Conservation (phyloP, 345 rosid species). For the Populus nigra region DNA sequence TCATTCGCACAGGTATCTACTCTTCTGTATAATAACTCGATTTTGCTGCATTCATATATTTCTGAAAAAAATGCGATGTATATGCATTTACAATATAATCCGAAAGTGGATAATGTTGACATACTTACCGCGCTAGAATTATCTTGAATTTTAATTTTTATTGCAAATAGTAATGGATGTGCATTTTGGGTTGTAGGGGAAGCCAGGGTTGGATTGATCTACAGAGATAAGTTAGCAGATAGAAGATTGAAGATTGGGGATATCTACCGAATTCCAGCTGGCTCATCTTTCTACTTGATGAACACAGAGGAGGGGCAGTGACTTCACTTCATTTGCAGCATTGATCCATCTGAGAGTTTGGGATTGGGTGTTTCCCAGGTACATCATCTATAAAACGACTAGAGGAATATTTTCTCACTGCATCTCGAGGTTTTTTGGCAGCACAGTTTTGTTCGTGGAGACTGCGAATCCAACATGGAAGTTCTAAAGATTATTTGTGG, state of each 20-base stretch:
- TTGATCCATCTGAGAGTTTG: slow-evolving; percentile 67
- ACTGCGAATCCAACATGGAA: neutral
- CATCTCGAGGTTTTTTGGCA: neutral
- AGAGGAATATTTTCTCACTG: neutral
- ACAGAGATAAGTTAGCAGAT: slow-evolving; percentile 52
- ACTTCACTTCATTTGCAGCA: slow-evolving; percentile 67
- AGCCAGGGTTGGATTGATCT: slow-evolving; percentile 66
- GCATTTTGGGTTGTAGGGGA: slow-evolving; percentile 52
- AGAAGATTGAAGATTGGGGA: slow-evolving; percentile 47
- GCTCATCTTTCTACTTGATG: slow-evolving; percentile 74
- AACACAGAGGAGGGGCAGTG: slow-evolving; percentile 59
- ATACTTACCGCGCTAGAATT: too few species aligned
- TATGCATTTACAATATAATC: neutral
- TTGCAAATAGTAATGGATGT: neutral
- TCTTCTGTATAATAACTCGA: neutral
- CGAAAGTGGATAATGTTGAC: neutral
- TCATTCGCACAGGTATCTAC: slow-evolving; percentile 52
- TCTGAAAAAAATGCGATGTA: neutral
- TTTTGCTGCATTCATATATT: neutral
- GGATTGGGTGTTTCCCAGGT: slow-evolving; percentile 70
- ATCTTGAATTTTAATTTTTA: neutral
- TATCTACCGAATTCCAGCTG: slow-evolving; percentile 59
- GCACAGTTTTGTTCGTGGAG: neutral
- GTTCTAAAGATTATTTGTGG: neutral
- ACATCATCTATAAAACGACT: neutral